Evolutionary conservation across 805 yeast genomes (phyloP).

Genomic region (Candida maesae): DNA sequence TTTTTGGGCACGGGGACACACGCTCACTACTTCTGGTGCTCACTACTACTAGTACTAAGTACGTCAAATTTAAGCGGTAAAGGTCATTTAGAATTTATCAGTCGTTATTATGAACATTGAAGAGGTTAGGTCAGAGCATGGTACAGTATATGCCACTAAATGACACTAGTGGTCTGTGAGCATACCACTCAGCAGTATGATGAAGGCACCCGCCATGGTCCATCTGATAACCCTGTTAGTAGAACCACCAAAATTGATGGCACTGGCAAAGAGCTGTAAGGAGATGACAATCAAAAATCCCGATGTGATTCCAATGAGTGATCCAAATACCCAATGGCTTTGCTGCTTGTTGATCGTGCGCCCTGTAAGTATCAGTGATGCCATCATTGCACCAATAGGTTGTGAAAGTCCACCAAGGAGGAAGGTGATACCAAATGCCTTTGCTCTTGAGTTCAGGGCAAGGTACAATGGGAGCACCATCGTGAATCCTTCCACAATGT

Average conservation of each 20-base stretch:
- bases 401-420: conserved; percentile 80
- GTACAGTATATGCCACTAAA: not conserved
- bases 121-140: too few species aligned
- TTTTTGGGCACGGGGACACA: not conserved
- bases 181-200: conserved; percentile 47
- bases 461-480: conserved; percentile 89
- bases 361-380: conserved; percentile 46
- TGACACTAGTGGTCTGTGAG: conserved; percentile 29
- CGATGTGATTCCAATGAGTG: conserved; percentile 66
- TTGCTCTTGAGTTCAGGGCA: conserved; percentile 56
- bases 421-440: conserved; percentile 64
- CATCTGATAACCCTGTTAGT: conserved; percentile 56
- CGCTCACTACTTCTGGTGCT: not conserved
- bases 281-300: conserved; percentile 84
- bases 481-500: conserved; percentile 90
- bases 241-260: conserved; percentile 74
- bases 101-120: too few species aligned
- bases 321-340: conserved; percentile 46
- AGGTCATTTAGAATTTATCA: too few species aligned
- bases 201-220: conserved; percentile 54
- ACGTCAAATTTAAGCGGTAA: too few species aligned
- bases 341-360: conserved; percentile 33
- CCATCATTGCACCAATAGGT: conserved; percentile 83
- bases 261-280: conserved; percentile 80
- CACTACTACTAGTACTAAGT: too few species aligned